Percentiles rank a stretch among this genome's conserved stretches.
These are phyloP conservation scores for Pichia sp. DNA, from an alignment of 1,139 yeast genomes.

Conservation along the genomic window DNA sequence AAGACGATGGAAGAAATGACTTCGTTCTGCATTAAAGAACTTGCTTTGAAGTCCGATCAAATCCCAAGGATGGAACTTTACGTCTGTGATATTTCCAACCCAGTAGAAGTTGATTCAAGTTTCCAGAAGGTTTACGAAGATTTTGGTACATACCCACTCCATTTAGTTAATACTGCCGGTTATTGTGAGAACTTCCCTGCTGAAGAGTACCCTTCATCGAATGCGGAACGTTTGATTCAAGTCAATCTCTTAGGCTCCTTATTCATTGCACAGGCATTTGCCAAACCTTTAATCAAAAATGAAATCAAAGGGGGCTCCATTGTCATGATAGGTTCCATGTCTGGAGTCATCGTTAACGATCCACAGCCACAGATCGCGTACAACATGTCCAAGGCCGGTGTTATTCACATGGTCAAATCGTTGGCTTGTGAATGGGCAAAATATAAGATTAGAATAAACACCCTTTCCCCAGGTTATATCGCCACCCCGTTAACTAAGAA, in stretches of 20 bases:
- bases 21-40: constrained; percentile 27
- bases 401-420: constrained; percentile 71
- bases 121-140: constrained; percentile 50
- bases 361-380: constrained; percentile 87
- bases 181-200: constrained; percentile 80
- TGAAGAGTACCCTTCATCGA: constrained; percentile 68
- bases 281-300: constrained; percentile 60
- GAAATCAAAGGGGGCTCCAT: constrained; percentile 57
- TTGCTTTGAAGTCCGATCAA: constrained; percentile 33
- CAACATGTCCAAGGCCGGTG: constrained; percentile 87
- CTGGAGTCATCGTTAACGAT: constrained; percentile 77
- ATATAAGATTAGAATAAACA: constrained; percentile 72
- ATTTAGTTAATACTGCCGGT: constrained; percentile 80
- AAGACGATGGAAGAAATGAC: constrained; percentile 59
- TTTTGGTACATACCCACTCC: constrained; percentile 60
- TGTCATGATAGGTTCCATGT: constrained; percentile 81
- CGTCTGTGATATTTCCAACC: constrained; percentile 75
- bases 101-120: constrained; percentile 55
- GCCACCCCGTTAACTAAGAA: constrained; percentile 62
- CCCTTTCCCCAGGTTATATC: constrained; percentile 82
- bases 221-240: constrained; percentile 66
- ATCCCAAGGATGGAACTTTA: constrained; percentile 56
- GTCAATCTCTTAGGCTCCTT: constrained; percentile 78
- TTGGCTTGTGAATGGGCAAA: constrained; percentile 87
- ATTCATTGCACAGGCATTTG: constrained; percentile 63